A percentile compares a stretch with the other conserved stretches of the same genome.
Conservation (phyloP, 371 early-diverging fungal genomes). For the Rhizopus stolonifer region DNA sequence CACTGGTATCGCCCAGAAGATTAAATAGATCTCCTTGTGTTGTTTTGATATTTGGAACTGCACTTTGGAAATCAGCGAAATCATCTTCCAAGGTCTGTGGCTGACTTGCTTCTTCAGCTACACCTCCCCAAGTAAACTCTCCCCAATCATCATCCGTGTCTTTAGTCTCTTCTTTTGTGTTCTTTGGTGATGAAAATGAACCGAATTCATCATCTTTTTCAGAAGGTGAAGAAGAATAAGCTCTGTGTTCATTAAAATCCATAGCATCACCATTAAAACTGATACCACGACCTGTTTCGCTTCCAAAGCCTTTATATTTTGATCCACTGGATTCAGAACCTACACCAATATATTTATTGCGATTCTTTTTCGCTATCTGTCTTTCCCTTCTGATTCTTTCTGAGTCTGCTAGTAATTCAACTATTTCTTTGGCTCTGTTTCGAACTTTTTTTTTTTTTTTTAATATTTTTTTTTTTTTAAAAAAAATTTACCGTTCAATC, state of each 20-base stretch:
- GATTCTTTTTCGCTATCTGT: slow-evolving; percentile 83
- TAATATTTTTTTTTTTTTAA: background rate
- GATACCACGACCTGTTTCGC: slow-evolving; percentile 28
- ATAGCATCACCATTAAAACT: slow-evolving; percentile 35
- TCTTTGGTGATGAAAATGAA: slow-evolving; percentile 7
- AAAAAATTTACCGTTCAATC: slow-evolving; percentile 77
- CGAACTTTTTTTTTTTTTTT: slow-evolving; percentile 63
- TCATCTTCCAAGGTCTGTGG: slow-evolving; percentile 32
- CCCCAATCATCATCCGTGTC: slow-evolving; percentile 53
- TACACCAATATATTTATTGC: slow-evolving; percentile 84
- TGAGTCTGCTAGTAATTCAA: slow-evolving; percentile 75
- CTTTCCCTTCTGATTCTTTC: slow-evolving; percentile 83
- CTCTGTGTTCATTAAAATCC: slow-evolving; percentile 31
- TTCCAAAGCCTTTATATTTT: slow-evolving; percentile 51
- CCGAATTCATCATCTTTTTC: slow-evolving; percentile 19
- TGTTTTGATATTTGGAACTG: slow-evolving; percentile 26
- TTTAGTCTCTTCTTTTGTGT: slow-evolving; percentile 36
- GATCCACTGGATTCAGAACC: slow-evolving; percentile 49
- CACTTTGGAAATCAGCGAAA: slow-evolving; percentile 65
- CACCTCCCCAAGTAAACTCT: slow-evolving; percentile 44
- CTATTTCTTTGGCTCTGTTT: slow-evolving; percentile 89
- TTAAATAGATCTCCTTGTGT: slow-evolving; percentile 1
- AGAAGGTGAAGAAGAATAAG: slow-evolving; percentile 21
- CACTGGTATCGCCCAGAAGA: background rate
- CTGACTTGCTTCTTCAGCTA: slow-evolving; percentile 4